Conservation (phyloP, 495 filamentous ascomycete genomes). For the Penicillium coffeae region DNA sequence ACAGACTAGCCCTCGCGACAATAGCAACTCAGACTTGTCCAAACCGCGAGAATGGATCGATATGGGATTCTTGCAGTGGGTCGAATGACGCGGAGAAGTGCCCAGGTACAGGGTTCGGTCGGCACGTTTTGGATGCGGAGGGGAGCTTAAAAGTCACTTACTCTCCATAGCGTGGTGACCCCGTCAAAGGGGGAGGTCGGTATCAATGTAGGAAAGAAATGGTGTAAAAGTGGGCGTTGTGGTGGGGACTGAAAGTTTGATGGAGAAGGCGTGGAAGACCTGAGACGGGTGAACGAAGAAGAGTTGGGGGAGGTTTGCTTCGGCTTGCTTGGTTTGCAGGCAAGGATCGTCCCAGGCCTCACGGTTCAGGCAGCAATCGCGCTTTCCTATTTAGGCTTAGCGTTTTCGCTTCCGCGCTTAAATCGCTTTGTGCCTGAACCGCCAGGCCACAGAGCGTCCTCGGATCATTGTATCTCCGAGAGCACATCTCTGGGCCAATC, state of each 20-base stretch:
- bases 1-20: conserved; percentile 11
- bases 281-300: conserved; percentile 24
- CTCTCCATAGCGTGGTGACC: conserved; percentile 53
- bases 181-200: conserved; percentile 31
- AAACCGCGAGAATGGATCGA: conserved; percentile 16
- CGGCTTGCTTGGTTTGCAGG: conserved; percentile 26
- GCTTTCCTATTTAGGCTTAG: conserved; percentile 21
- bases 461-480: conserved; percentile 3
- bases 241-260: conserved; percentile 10
- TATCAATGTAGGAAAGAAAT: conserved; percentile 25
- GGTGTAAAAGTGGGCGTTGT: conserved; percentile 29
- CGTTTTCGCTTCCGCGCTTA: conserved; percentile 19
- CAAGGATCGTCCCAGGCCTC: conserved; percentile 28
- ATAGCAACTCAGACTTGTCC: conserved; percentile 8
- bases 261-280: conserved; percentile 7
- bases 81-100: conserved; percentile 47
- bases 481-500: conserved; percentile 10
- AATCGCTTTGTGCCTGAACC: conserved; percentile 18
- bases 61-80: conserved; percentile 37
- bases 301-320: conserved; percentile 24
- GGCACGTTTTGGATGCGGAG: conserved; percentile 21
- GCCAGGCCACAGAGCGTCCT: conserved; percentile 17
- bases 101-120: conserved; percentile 33
- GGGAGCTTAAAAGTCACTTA: conserved; percentile 38
- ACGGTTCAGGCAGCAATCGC: conserved; percentile 26